Conservation (phyloP, 768 basidiomycete genomes). For the Boletus subcaerulescens region DNA sequence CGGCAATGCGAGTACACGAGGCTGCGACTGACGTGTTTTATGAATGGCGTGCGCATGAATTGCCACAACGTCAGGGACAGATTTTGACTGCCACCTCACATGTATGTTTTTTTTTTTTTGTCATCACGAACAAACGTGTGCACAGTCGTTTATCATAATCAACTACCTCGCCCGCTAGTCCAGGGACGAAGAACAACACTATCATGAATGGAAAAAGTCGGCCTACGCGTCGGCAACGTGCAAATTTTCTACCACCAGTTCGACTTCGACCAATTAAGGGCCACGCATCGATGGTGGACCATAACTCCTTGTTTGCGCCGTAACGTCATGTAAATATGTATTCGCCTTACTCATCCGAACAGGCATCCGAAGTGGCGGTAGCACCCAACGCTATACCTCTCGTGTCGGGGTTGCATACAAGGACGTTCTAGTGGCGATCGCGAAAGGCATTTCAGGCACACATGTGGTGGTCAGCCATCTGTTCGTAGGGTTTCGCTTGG, state of each 20-base stretch:
- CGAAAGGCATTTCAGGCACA: background rate
- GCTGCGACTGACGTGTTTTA: conserved; percentile 18
- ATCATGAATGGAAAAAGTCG: background rate
- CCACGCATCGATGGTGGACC: background rate
- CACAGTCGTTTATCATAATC: too few species aligned
- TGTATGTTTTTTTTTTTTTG: background rate
- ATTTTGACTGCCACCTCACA: conserved; percentile 3
- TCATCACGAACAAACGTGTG: too few species aligned
- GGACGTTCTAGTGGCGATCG: background rate
- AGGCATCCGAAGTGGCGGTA: background rate
- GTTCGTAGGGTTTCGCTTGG: background rate
- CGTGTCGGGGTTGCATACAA: background rate
- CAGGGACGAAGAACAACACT: background rate
- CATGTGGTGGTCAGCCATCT: background rate
- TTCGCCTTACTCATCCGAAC: background rate
- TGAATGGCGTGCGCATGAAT: conserved; percentile 9
- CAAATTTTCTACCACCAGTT: background rate
- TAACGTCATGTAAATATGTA: background rate
- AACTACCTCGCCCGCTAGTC: too few species aligned
- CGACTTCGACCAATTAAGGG: background rate
- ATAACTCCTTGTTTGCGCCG: background rate
- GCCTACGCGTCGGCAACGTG: background rate
- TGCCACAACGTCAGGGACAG: conserved; percentile 2
- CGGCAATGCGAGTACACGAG: conserved; percentile 26
- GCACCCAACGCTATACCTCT: background rate